phyloP scores from a whole-genome alignment of 805 yeast species.

The Metschnikowia drakensbergensis region DNA sequence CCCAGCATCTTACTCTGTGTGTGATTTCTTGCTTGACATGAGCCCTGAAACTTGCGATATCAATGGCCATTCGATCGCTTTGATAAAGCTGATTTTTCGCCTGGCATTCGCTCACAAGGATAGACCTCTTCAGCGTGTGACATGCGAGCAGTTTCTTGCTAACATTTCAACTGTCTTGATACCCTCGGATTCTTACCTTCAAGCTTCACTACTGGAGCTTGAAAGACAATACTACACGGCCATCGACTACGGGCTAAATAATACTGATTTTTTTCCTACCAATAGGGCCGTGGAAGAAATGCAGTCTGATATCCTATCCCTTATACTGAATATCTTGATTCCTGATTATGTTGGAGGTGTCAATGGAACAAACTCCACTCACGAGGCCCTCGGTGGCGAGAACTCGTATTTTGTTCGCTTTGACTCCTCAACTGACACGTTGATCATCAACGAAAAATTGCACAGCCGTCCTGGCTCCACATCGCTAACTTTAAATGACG shows the following conservation, averaged over 20 bases:
- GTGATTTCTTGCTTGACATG: constrained; percentile 30
- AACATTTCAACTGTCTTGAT: constrained; percentile 29
- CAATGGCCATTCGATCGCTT: constrained; percentile 23
- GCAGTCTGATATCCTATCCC: constrained; percentile 23
- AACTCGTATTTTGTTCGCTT: constrained; percentile 16
- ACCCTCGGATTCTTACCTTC: constrained; percentile 31
- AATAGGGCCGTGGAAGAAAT: constrained; percentile 32
- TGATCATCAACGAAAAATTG: constrained; percentile 22
- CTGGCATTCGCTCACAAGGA: constrained; percentile 20
- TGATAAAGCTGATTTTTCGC: constrained; percentile 27
- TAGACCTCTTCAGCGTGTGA: background rate
- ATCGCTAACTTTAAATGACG: constrained; percentile 27
- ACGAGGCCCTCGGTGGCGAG: constrained; percentile 10
- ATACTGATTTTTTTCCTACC: constrained; percentile 21
- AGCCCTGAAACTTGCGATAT: background rate
- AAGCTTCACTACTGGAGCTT: constrained; percentile 24
- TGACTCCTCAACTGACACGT: constrained; percentile 5
- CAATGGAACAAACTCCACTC: constrained; percentile 24
- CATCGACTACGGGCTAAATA: constrained; percentile 19
- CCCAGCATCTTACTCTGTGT: constrained; percentile 30
- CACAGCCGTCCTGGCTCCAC: constrained; percentile 12
- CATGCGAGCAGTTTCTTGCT: constrained; percentile 29
- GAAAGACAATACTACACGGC: constrained; percentile 28
- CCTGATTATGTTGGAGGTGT: constrained; percentile 26
- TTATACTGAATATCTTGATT: constrained; percentile 27